Percentiles rank a stretch among this genome's conserved stretches.
These are phyloP conservation scores for Solanum paucissectum DNA, from an alignment of 257 asterid species.

Conservation along the genomic window DNA sequence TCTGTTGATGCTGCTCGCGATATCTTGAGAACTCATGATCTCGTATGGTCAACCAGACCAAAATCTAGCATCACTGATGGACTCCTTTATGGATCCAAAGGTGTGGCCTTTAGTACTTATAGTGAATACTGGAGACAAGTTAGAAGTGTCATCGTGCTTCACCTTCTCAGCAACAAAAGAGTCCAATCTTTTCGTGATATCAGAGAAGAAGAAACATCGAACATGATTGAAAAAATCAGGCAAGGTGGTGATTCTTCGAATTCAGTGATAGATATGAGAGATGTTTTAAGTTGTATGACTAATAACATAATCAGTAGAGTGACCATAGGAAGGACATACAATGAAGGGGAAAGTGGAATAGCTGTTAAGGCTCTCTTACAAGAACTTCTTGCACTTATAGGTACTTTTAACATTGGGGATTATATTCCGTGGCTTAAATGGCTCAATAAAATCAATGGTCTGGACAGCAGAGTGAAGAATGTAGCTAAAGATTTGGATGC, in stretches of 20 bases:
- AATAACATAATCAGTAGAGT: conserved; percentile 29
- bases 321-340: conserved; percentile 29
- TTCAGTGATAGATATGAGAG: conserved; percentile 19
- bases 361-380: conserved; percentile 4
- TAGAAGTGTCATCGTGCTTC: not conserved
- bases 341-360: conserved; percentile 19
- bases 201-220: conserved; percentile 1
- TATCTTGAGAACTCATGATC: no score
- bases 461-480: not conserved
- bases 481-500: not conserved
- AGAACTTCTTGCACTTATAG: not conserved
- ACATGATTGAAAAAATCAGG: not conserved
- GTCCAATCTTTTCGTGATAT: not conserved
- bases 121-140: not conserved
- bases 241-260: no score
- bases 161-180: conserved; percentile 2
- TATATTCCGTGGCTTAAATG: not conserved
- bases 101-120: no score
- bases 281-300: conserved; percentile 8
- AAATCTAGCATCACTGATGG: no score
- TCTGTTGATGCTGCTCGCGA: no score
- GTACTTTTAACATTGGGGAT: not conserved
- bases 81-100: no score
- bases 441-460: not conserved
- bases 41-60: no score